A percentile compares a stretch with the other conserved stretches of the same genome.
Evolutionary conservation across 192 early-diverging fungal genomes (phyloP).

Genomic region (Coemansia sp.): DNA sequence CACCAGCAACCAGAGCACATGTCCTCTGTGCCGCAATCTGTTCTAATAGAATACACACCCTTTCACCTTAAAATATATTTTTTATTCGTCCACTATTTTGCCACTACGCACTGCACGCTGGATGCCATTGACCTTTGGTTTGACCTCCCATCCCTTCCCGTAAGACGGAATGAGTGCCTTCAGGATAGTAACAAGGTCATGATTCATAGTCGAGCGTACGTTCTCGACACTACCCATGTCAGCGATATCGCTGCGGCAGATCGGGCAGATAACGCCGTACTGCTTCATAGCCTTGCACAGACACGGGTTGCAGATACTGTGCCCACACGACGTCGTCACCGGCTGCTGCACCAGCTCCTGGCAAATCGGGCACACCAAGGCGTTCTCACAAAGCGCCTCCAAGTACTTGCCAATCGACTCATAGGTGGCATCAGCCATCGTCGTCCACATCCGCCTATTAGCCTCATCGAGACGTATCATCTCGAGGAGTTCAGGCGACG

Average conservation of each 20-base stretch:
- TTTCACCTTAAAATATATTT: no score
- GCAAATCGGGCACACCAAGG: constrained; percentile 48
- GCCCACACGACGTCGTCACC: constrained; percentile 44
- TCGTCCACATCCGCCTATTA: constrained; percentile 44
- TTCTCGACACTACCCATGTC: constrained; percentile 23
- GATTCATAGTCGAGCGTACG: constrained; percentile 28
- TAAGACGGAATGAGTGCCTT: constrained; percentile 46
- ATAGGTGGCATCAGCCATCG: constrained; percentile 17
- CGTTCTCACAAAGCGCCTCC: constrained; percentile 29
- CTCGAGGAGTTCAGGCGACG: constrained; percentile 19
- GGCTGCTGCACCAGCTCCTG: constrained; percentile 49
- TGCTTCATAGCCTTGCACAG: constrained; percentile 33
- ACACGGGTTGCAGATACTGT: constrained; percentile 48
- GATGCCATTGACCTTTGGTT: background rate
- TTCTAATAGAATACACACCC: constrained; percentile 21
- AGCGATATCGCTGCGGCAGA: constrained; percentile 37
- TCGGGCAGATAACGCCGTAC: constrained; percentile 40
- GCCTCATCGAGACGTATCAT: constrained; percentile 45
- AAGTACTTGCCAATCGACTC: constrained; percentile 30
- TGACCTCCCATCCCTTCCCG: constrained; percentile 24
- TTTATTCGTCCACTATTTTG: constrained; percentile 1
- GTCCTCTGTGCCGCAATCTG: constrained; percentile 69
- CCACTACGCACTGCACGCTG: constrained; percentile 30
- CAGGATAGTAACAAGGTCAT: constrained; percentile 36
- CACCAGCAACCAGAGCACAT: constrained; percentile 70